Conservation (phyloP, 768 basidiomycete species). For the Boletales sp. region DNA sequence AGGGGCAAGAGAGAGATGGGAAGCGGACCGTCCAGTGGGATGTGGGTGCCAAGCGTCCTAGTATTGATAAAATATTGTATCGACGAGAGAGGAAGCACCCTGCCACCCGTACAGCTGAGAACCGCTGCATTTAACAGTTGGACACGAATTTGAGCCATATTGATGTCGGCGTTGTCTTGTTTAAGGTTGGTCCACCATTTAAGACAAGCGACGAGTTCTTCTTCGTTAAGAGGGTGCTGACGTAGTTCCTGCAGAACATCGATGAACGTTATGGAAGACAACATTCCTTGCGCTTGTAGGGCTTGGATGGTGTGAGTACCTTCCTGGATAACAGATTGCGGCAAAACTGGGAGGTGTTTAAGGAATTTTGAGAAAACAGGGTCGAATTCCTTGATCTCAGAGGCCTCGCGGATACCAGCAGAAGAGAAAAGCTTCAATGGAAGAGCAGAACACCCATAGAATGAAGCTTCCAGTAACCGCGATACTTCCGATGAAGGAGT, state of each 20-base stretch:
- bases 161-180: slow-evolving; percentile 31
- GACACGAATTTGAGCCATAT: slow-evolving; percentile 44
- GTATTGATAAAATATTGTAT: slow-evolving; percentile 73
- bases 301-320: slow-evolving; percentile 59
- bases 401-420: slow-evolving; percentile 62
- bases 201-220: slow-evolving; percentile 78
- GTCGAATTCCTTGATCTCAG: slow-evolving; percentile 72
- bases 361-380: slow-evolving; percentile 69
- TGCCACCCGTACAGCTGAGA: slow-evolving; percentile 46
- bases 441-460: slow-evolving; percentile 61
- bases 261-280: slow-evolving; percentile 71
- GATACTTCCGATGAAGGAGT: slow-evolving; percentile 85
- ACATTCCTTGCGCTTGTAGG: slow-evolving; percentile 58
- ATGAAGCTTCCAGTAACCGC: slow-evolving; percentile 63
- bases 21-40: slow-evolving; percentile 75
- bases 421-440: slow-evolving; percentile 73
- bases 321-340: slow-evolving; percentile 52
- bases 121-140: slow-evolving; percentile 74
- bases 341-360: slow-evolving; percentile 71
- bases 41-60: slow-evolving; percentile 47
- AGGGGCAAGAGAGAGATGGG: slow-evolving; percentile 73
- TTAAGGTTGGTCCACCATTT: slow-evolving; percentile 74
- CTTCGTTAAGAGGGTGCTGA: slow-evolving; percentile 60
- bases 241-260: slow-evolving; percentile 83
- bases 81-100: slow-evolving; percentile 63